phyloP scores from a whole-genome alignment of 257 asterid genomes.

The Ocimum tenuiflorum region DNA sequence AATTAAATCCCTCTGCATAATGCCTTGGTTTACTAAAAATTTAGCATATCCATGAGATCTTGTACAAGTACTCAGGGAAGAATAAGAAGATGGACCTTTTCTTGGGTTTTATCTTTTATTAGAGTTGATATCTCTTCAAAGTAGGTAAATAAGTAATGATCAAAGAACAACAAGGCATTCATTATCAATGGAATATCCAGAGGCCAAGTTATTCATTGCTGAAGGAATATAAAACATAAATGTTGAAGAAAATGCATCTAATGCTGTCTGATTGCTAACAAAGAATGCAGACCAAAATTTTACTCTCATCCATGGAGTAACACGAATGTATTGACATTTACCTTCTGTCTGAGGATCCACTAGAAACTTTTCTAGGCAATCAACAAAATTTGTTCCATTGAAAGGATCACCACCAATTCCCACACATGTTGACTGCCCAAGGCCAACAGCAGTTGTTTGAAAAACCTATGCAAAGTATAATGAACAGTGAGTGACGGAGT shows the following conservation, averaged over 20 bases:
- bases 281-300: background rate
- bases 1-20: too few relatives aligned
- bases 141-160: background rate
- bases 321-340: conserved; percentile 20
- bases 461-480: conserved; percentile 53
- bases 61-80: too few relatives aligned
- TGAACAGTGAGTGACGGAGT: conserved; percentile 12
- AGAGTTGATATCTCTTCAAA: background rate
- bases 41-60: too few relatives aligned
- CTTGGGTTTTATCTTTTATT: background rate
- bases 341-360: conserved; percentile 98
- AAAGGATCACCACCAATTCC: conserved; percentile 99
- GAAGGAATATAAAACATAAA: too few relatives aligned
- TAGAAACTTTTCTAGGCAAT: conserved; percentile 80
- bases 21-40: too few relatives aligned
- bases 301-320: background rate
- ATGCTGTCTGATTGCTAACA: too few relatives aligned
- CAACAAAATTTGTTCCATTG: conserved; percentile 95
- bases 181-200: background rate
- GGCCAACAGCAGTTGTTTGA: conserved; percentile 99
- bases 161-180: background rate
- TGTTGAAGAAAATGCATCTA: background rate
- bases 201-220: background rate
- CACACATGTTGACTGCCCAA: conserved; percentile 93
- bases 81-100: too few relatives aligned